These are phyloP conservation scores for Russula griseocarnosa DNA, from an alignment of 768 basidiomycete species.

Conservation along the genomic window DNA sequence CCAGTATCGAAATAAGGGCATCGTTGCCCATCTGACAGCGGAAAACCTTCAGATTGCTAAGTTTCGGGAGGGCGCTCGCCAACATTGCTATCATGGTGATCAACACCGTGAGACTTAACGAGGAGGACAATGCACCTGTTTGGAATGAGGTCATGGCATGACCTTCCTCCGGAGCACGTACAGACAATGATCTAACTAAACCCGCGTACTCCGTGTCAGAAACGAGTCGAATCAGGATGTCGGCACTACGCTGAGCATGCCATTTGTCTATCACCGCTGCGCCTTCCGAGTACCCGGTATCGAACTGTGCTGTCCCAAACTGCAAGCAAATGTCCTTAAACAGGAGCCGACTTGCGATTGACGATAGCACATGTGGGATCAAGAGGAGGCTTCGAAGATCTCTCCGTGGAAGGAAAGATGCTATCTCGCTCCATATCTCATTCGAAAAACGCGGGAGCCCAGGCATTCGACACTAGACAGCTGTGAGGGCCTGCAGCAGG, in stretches of 20 bases:
- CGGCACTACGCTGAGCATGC: conserved; percentile 63
- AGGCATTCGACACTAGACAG: conserved; percentile 35
- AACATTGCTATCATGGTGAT: conserved; percentile 42
- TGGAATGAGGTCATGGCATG: conserved; percentile 57
- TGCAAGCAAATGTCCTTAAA: conserved; percentile 63
- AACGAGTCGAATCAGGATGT: conserved; percentile 64
- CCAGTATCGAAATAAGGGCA: conserved; percentile 49
- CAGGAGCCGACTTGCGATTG: conserved; percentile 62
- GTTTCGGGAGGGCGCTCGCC: conserved; percentile 61
- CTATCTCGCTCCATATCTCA: conserved; percentile 72
- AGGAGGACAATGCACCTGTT: conserved; percentile 43
- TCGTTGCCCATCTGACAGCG: conserved; percentile 57
- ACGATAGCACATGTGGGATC: conserved; percentile 62
- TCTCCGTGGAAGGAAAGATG: conserved; percentile 53
- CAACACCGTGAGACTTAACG: background rate
- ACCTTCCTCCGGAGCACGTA: conserved; percentile 52
- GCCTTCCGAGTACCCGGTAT: conserved; percentile 32
- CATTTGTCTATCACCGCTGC: conserved; percentile 42
- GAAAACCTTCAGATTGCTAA: conserved; percentile 55
- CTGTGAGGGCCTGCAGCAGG: background rate
- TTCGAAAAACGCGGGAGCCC: conserved; percentile 54
- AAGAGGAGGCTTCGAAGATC: conserved; percentile 63
- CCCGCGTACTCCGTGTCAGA: conserved; percentile 55
- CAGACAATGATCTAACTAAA: conserved; percentile 52
- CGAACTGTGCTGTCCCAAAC: conserved; percentile 41